These are phyloP conservation scores for Mycena amicta DNA, from an alignment of 768 basidiomycete genomes.

Conservation along the genomic window DNA sequence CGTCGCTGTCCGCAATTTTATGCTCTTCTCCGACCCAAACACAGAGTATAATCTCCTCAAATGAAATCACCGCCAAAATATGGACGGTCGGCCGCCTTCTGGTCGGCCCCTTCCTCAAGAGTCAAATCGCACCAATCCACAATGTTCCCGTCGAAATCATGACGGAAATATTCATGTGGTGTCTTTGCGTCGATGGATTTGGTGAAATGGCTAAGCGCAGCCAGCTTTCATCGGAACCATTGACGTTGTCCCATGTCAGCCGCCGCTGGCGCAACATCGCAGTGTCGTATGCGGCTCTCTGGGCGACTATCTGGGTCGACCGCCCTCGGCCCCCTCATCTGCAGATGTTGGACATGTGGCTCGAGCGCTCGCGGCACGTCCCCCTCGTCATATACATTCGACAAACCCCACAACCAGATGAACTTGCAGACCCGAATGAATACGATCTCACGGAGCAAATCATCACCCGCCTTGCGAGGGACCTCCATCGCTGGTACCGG, in stretches of 20 bases:
- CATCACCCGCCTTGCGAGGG: conserved; percentile 1
- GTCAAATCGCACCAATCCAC: conserved; percentile 6
- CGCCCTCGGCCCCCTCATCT: conserved; percentile 13
- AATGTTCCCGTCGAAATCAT: conserved; percentile 17
- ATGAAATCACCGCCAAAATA: background rate
- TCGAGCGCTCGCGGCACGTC: conserved; percentile 16
- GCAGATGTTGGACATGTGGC: conserved; percentile 17
- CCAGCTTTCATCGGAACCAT: conserved; percentile 9
- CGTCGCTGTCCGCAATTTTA: background rate
- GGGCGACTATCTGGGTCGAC: conserved; percentile 22
- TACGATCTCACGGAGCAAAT: conserved; percentile 16
- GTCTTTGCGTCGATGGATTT: conserved; percentile 12
- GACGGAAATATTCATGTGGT: conserved; percentile 13
- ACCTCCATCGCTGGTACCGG: conserved; percentile 18
- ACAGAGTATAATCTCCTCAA: background rate
- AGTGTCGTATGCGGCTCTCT: conserved; percentile 17
- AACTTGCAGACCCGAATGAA: background rate
- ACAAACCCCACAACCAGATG: background rate
- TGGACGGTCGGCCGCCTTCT: background rate
- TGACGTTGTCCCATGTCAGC: conserved; percentile 21
- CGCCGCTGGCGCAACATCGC: conserved; percentile 16
- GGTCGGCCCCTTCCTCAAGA: background rate
- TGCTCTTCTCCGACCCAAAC: background rate
- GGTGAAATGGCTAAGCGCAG: background rate
- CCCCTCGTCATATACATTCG: conserved; percentile 19